A percentile compares a stretch with the other conserved stretches of the same genome.
phyloP scores from a whole-genome alignment of 257 asterid genomes.

The Solanum sparsipilum region DNA sequence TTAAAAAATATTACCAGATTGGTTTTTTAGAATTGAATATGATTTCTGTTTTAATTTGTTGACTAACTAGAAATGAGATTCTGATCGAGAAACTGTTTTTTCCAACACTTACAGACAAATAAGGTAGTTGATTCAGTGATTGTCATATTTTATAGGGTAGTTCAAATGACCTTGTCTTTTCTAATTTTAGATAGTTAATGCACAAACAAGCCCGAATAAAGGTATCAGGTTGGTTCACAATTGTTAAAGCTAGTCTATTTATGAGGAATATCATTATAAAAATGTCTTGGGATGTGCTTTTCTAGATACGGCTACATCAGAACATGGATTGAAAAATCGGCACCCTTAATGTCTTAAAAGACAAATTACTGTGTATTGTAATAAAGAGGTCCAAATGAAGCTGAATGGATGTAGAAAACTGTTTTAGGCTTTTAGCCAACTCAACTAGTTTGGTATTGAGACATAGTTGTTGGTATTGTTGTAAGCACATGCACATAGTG shows the following conservation, averaged over 20 bases:
- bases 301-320: background rate
- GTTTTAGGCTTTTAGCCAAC: background rate
- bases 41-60: background rate
- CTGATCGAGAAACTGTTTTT: background rate
- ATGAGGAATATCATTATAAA: background rate
- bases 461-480: background rate
- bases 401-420: background rate
- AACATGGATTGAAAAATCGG: background rate
- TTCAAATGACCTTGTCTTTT: background rate
- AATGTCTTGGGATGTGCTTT: background rate
- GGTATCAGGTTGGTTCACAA: background rate
- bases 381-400: background rate
- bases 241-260: background rate
- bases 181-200: background rate
- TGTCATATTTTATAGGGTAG: background rate
- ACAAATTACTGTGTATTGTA: background rate
- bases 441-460: background rate
- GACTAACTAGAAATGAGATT: background rate
- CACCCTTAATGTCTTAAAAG: background rate
- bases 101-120: background rate
- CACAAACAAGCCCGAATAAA: background rate
- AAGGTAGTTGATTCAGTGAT: background rate
- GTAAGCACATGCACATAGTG: background rate
- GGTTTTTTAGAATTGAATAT: background rate
- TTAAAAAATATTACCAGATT: background rate